phyloP scores from a whole-genome alignment of 495 filamentous ascomycete species.

The Podospora didyma region DNA sequence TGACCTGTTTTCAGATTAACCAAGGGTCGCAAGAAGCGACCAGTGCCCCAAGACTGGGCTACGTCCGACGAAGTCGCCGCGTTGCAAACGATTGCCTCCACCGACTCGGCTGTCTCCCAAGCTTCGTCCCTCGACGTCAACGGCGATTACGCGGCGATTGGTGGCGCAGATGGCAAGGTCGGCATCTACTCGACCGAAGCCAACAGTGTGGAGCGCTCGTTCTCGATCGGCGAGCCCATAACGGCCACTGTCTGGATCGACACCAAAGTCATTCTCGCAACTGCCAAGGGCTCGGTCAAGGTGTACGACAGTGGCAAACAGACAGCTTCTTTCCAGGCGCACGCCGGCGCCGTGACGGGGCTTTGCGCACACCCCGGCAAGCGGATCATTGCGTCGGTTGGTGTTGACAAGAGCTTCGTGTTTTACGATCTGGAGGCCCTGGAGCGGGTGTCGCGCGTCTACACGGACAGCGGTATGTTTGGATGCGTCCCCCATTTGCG shows the following conservation, averaged over 20 bases:
- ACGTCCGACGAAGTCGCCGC: conserved; percentile 66
- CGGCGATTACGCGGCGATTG: conserved; percentile 70
- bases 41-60: conserved; percentile 80
- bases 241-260: conserved; percentile 80
- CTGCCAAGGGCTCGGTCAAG: conserved; percentile 71
- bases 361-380: conserved; percentile 80
- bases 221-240: conserved; percentile 64
- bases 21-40: conserved; percentile 79
- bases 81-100: conserved; percentile 59
- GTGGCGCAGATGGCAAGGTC: conserved; percentile 70
- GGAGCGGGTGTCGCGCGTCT: conserved; percentile 68
- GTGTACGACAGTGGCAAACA: conserved; percentile 68
- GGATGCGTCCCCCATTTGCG: neutral
- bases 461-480: conserved; percentile 73
- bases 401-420: conserved; percentile 88
- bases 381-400: conserved; percentile 81
- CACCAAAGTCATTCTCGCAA: conserved; percentile 63
- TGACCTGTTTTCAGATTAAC: conserved; percentile 57
- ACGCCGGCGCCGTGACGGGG: conserved; percentile 75
- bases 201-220: conserved; percentile 60
- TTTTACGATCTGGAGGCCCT: conserved; percentile 75
- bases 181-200: conserved; percentile 75
- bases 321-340: conserved; percentile 62
- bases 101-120: conserved; percentile 58
- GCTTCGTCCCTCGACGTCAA: conserved; percentile 65